These are phyloP conservation scores for Penicillium corylophilum DNA, from an alignment of 2,329 filamentous ascomycete species.

Conservation along the genomic window DNA sequence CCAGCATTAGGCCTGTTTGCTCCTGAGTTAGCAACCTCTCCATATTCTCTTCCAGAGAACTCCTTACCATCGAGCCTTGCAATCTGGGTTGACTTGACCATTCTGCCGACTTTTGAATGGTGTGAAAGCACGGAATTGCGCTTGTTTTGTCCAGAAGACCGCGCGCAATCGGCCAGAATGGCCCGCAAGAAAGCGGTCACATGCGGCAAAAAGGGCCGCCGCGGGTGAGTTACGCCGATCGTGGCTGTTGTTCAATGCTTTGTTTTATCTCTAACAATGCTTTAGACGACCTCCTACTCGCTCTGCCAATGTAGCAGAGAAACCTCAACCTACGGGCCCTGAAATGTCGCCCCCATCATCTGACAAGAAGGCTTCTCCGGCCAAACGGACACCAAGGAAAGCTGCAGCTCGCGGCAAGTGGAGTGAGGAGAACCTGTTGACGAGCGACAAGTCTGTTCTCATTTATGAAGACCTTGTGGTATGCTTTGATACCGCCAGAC, in stretches of 20 bases:
- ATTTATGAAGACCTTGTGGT: conserved; percentile 41
- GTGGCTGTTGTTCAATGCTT: not conserved
- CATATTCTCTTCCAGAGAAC: not conserved
- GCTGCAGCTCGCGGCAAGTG: conserved; percentile 36
- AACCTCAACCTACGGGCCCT: conserved; percentile 7
- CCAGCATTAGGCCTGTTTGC: conserved; percentile 79
- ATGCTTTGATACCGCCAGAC: conserved; percentile 10
- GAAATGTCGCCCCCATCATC: conserved; percentile 28
- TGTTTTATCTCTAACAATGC: conserved; percentile 14
- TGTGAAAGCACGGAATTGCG: conserved; percentile 7
- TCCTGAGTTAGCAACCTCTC: conserved; percentile 23
- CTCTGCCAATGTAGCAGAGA: conserved; percentile 29
- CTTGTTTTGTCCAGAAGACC: conserved; percentile 19
- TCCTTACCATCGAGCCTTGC: conserved; percentile 79
- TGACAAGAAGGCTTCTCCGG: conserved; percentile 20
- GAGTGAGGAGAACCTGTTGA: conserved; percentile 41
- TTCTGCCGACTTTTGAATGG: conserved; percentile 37
- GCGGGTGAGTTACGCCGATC: conserved; percentile 21
- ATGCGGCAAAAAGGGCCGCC: conserved; percentile 27
- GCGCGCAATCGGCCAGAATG: conserved; percentile 30
- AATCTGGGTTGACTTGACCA: conserved; percentile 94
- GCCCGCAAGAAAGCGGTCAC: conserved; percentile 38
- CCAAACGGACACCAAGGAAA: conserved; percentile 35
- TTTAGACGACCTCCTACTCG: conserved; percentile 20
- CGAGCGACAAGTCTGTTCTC: conserved; percentile 38